These are phyloP conservation scores for Helianthus tuberosus DNA, from an alignment of 129 eudicot species.

Conservation along the genomic window DNA sequence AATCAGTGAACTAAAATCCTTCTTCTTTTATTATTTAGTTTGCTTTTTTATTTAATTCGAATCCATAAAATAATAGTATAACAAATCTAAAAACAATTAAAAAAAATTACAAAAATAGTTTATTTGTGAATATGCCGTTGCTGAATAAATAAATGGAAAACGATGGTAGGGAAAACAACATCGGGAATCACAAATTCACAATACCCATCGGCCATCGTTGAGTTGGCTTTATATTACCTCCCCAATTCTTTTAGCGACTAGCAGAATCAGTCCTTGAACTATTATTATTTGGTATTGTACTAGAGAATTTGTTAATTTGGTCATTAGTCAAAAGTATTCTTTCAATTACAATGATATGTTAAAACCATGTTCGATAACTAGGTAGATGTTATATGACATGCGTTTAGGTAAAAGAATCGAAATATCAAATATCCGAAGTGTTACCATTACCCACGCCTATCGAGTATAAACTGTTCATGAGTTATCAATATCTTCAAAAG, in stretches of 20 bases:
- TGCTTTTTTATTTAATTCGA: too few species aligned
- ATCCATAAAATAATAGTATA: too few species aligned
- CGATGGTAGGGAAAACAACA: slow-evolving; percentile 15
- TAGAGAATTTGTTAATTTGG: not conserved
- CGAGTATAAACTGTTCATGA: too few species aligned
- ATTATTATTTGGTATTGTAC: not conserved
- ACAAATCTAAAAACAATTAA: too few species aligned
- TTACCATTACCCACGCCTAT: too few species aligned
- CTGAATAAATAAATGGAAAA: slow-evolving; percentile 12
- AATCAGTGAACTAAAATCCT: too few species aligned
- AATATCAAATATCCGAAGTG: too few species aligned
- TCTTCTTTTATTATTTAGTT: too few species aligned
- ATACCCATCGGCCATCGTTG: not conserved
- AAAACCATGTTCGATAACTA: too few species aligned
- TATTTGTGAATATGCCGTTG: not conserved
- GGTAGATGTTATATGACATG: too few species aligned
- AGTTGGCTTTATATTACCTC: not conserved
- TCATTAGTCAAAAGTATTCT: not conserved
- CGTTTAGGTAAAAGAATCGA: too few species aligned
- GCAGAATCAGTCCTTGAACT: not conserved
- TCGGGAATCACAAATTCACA: slow-evolving; percentile 24
- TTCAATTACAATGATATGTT: not conserved
- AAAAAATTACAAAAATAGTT: too few species aligned
- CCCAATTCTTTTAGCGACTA: not conserved
- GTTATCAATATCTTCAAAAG: not conserved